A percentile compares a stretch with the other conserved stretches of the same genome.
These are phyloP conservation scores for Wickerhamomyces tratensis DNA, from an alignment of 805 yeast genomes.

Conservation along the genomic window DNA sequence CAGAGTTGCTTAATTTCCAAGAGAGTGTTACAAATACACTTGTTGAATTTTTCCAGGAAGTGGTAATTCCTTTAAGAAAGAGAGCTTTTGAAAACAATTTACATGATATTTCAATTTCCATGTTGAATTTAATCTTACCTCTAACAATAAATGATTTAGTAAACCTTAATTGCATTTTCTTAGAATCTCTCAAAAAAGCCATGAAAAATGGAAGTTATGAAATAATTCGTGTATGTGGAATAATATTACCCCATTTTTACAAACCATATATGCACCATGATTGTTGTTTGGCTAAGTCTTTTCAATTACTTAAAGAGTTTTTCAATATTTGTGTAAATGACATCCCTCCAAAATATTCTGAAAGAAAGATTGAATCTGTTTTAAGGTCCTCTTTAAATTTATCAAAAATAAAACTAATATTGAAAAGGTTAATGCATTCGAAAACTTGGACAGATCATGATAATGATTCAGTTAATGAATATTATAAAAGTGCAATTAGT, in stretches of 20 bases:
- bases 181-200: constrained; percentile 66
- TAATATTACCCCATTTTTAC: constrained; percentile 81
- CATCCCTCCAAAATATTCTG: constrained; percentile 28
- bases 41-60: constrained; percentile 68
- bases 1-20: constrained; percentile 64
- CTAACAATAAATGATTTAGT: constrained; percentile 95
- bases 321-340: constrained; percentile 24
- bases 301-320: constrained; percentile 38
- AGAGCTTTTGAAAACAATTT: constrained; percentile 49
- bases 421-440: constrained; percentile 48
- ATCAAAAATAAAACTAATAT: constrained; percentile 56
- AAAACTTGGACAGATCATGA: constrained; percentile 31
- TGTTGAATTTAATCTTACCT: constrained; percentile 75
- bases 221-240: constrained; percentile 69
- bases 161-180: constrained; percentile 75
- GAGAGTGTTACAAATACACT: constrained; percentile 63
- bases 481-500: constrained; percentile 43
- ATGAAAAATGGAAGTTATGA: constrained; percentile 64
- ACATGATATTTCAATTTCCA: constrained; percentile 45
- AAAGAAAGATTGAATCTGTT: constrained; percentile 46
- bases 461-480: constrained; percentile 21
- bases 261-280: constrained; percentile 91
- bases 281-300: constrained; percentile 66
- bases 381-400: constrained; percentile 66
- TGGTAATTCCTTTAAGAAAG: constrained; percentile 70